phyloP scores from a whole-genome alignment of 371 early-diverging fungal species.

The Mucor irregularis region DNA sequence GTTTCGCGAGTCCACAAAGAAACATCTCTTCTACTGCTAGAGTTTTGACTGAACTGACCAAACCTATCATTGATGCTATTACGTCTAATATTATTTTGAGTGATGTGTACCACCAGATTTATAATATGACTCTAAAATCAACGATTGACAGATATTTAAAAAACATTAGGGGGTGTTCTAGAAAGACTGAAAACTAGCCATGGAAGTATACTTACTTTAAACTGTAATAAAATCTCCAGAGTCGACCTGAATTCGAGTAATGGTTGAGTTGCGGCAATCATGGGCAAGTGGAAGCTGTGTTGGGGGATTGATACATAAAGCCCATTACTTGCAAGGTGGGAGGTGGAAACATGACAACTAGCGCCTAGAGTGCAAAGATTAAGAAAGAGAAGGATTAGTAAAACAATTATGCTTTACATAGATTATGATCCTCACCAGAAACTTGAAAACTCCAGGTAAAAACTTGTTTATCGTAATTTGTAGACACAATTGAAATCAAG shows the following conservation, averaged over 20 bases:
- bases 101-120: neutral
- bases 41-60: slow-evolving; percentile 1
- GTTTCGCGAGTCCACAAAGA: neutral
- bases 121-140: neutral
- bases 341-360: neutral
- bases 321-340: neutral
- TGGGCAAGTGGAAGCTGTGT: neutral
- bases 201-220: slow-evolving; percentile 1
- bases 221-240: neutral
- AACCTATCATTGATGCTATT: neutral
- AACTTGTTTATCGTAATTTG: neutral
- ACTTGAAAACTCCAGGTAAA: neutral
- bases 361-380: neutral
- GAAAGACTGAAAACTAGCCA: neutral
- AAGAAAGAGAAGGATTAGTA: neutral
- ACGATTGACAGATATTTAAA: neutral
- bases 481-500: neutral
- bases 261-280: slow-evolving; percentile 1
- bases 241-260: neutral
- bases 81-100: neutral
- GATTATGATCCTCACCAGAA: neutral
- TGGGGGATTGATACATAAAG: neutral
- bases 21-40: neutral
- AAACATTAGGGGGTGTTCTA: neutral
- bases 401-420: neutral